Evolutionary conservation across 2,329 filamentous ascomycete species (phyloP).

Genomic region (Fusarium kyushuense): DNA sequence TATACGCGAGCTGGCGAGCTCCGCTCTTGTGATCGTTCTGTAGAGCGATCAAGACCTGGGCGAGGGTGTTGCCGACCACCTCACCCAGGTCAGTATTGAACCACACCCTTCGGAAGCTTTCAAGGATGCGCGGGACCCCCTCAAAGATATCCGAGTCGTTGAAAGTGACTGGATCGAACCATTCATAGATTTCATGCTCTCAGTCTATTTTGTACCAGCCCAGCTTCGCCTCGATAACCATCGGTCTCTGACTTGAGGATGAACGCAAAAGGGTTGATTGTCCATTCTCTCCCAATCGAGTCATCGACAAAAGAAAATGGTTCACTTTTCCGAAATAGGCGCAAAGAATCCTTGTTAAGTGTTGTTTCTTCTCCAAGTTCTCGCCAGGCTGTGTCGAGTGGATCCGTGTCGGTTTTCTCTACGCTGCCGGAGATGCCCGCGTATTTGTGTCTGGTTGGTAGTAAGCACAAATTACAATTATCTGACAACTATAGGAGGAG

Average conservation of each 20-base stretch:
- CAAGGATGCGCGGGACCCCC: slow-evolving; percentile 68
- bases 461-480: slow-evolving; percentile 1
- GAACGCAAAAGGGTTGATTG: slow-evolving; percentile 72
- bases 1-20: slow-evolving; percentile 67
- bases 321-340: slow-evolving; percentile 68
- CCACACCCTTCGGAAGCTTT: slow-evolving; percentile 70
- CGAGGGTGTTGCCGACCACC: slow-evolving; percentile 59
- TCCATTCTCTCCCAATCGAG: slow-evolving; percentile 68
- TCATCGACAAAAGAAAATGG: slow-evolving; percentile 68
- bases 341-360: slow-evolving; percentile 60
- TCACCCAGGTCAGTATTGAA: slow-evolving; percentile 65
- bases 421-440: slow-evolving; percentile 73
- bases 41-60: slow-evolving; percentile 61
- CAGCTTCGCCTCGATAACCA: slow-evolving; percentile 54
- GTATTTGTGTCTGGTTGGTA: slow-evolving; percentile 61
- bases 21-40: slow-evolving; percentile 69
- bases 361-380: slow-evolving; percentile 73
- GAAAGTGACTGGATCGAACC: slow-evolving; percentile 66
- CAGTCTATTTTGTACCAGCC: slow-evolving; percentile 69
- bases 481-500: not conserved
- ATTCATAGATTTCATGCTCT: slow-evolving; percentile 71
- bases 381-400: slow-evolving; percentile 69
- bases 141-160: slow-evolving; percentile 59
- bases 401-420: slow-evolving; percentile 63
- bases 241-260: slow-evolving; percentile 55